Conservation (phyloP, 2,329 filamentous ascomycete species). For the Botrytis hyacinthi region DNA sequence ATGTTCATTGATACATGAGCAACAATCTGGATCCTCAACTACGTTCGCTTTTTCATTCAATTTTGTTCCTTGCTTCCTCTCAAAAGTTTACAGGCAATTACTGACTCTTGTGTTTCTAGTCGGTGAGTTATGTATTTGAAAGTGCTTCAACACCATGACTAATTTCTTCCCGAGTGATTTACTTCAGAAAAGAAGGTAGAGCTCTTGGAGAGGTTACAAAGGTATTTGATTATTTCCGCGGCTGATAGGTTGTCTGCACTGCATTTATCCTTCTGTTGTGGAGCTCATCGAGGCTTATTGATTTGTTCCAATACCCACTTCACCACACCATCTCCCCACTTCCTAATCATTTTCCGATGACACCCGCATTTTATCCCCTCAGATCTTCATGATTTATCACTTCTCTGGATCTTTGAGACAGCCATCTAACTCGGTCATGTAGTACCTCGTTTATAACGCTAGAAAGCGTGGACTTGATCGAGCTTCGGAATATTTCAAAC, state of each 20-base stretch:
- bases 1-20: not conserved
- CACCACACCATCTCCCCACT: conserved; percentile 50
- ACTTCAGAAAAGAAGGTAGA: conserved; percentile 96
- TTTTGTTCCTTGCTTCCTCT: conserved; percentile 45
- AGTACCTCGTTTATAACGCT: conserved; percentile 68
- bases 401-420: conserved; percentile 15
- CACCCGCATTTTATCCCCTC: conserved; percentile 24
- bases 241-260: conserved; percentile 15
- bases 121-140: conserved; percentile 3
- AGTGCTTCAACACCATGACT: not conserved
- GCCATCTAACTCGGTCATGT: conserved; percentile 29
- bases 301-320: conserved; percentile 68
- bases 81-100: not conserved
- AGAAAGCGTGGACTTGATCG: conserved; percentile 75
- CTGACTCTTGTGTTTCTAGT: conserved; percentile 15
- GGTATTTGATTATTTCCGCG: conserved; percentile 29
- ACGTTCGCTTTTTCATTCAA: conserved; percentile 64
- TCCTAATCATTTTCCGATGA: conserved; percentile 45
- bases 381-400: conserved; percentile 16
- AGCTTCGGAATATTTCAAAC: conserved; percentile 90
- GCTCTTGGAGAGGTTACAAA: conserved; percentile 80
- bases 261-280: conserved; percentile 22
- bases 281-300: conserved; percentile 15
- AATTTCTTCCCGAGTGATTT: conserved; percentile 65
- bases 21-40: not conserved